Conservation (phyloP, 352 stramenopile species). For the Halophytophthora batemanensis region DNA sequence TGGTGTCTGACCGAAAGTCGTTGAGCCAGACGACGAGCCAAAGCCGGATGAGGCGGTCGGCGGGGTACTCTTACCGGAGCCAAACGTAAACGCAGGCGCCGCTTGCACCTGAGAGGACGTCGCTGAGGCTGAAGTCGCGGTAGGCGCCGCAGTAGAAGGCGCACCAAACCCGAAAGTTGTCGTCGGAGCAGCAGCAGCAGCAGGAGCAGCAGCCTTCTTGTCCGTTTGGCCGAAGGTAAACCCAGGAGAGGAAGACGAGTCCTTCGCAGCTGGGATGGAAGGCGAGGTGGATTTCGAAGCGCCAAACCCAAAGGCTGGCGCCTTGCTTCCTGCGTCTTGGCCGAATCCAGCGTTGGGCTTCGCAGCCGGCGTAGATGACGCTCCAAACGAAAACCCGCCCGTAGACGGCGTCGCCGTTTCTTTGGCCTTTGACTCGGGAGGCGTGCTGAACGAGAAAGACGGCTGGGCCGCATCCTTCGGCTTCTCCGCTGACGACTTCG, state of each 20-base stretch:
- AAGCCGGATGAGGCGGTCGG: constrained; percentile 23
- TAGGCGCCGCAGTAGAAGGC: constrained; percentile 5
- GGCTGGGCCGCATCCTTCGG: constrained; percentile 19
- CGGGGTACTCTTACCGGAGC: constrained; percentile 19
- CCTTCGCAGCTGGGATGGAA: constrained; percentile 11
- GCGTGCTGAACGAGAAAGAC: constrained; percentile 6
- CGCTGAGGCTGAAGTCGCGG: constrained; percentile 8
- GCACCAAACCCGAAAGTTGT: constrained; percentile 18
- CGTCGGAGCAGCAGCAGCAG: constrained; percentile 12
- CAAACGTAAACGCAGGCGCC: constrained; percentile 41
- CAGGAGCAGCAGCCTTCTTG: constrained; percentile 9
- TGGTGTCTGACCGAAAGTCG: constrained; percentile 27
- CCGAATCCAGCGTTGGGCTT: constrained; percentile 26
- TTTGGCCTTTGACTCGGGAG: constrained; percentile 20
- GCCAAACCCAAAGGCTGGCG: constrained; percentile 23
- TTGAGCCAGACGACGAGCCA: constrained; percentile 20
- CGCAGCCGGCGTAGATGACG: constrained; percentile 14
- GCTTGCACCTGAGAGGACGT: constrained; percentile 9
- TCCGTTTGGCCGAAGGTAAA: constrained; percentile 25
- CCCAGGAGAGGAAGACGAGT: constrained; percentile 13
- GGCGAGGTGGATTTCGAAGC: constrained; percentile 10
- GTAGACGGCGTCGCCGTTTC: not conserved
- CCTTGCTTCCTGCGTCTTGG: constrained; percentile 20
- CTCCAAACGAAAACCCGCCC: constrained; percentile 28
- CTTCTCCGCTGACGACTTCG: constrained; percentile 13